Evolutionary conservation across 108 stramenopile species (phyloP).

Genomic region (Skeletonema menzelii): DNA sequence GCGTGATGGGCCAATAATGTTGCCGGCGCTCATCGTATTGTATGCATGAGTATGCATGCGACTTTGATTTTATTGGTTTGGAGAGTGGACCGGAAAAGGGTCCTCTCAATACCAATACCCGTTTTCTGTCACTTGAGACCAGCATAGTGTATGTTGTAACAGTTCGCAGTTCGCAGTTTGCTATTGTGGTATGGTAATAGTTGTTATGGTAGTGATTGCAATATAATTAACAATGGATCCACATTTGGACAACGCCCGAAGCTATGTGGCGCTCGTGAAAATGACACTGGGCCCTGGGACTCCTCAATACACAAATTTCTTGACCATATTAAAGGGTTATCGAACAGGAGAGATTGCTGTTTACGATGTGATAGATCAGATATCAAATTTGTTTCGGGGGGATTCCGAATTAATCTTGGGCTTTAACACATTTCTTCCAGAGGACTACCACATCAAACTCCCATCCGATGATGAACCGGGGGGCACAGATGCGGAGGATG

Average conservation of each 20-base stretch:
- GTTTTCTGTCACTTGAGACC: no score
- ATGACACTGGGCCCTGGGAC: background rate
- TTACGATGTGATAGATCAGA: constrained; percentile 6
- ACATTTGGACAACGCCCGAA: background rate
- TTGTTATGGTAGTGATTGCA: no score
- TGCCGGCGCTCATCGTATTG: no score
- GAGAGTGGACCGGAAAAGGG: no score
- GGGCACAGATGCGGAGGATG: constrained; percentile 8
- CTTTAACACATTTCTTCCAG: constrained; percentile 15
- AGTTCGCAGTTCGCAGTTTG: no score
- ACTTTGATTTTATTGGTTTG: no score
- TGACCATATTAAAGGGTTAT: background rate
- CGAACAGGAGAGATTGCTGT: background rate
- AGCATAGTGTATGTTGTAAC: no score
- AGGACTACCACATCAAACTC: constrained; percentile 6
- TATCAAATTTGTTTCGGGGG: constrained; percentile 1
- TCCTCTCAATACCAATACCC: no score
- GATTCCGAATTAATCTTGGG: constrained; percentile 4
- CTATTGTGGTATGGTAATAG: no score
- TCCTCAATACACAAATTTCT: background rate
- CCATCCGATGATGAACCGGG: background rate
- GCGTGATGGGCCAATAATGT: no score
- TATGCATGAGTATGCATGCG: no score
- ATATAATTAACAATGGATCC: background rate
- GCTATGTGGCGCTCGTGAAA: constrained; percentile 13